Conservation (phyloP, 345 rosid species). For the Euphorbia pulcherrima region DNA sequence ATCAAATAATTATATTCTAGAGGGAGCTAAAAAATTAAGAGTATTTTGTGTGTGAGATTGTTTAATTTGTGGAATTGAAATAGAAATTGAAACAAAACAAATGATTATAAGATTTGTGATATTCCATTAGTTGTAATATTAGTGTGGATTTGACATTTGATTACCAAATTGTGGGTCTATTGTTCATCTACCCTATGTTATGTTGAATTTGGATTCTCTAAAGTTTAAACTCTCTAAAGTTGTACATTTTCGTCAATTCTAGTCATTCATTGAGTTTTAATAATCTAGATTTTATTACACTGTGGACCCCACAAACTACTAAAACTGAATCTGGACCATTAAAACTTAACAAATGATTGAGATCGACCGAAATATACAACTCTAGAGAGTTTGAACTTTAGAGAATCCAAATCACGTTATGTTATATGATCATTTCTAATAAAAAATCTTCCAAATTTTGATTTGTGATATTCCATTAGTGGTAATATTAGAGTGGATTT, state of each 20-base stretch:
- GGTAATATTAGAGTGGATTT: slow-evolving; percentile 11
- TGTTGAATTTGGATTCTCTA: too few species aligned
- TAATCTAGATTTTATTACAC: too few species aligned
- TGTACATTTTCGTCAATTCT: too few species aligned
- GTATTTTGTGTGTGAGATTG: neutral
- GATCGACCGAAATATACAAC: too few species aligned
- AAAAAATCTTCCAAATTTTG: neutral
- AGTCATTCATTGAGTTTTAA: too few species aligned
- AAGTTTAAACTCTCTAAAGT: too few species aligned
- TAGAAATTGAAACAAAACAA: neutral
- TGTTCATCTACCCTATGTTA: slow-evolving; percentile 19
- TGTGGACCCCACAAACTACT: too few species aligned
- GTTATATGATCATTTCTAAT: neutral
- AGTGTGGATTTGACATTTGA: slow-evolving; percentile 25
- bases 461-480: neutral
- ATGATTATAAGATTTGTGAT: too few species aligned
- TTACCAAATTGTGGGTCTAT: slow-evolving; percentile 23
- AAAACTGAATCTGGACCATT: too few species aligned
- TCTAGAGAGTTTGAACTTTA: too few species aligned
- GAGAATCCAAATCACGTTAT: too few species aligned
- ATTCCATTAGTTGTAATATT: neutral
- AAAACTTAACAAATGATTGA: too few species aligned
- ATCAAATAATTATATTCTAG: neutral
- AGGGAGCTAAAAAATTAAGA: neutral
- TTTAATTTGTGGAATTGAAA: slow-evolving; percentile 2